Percentiles rank a stretch among this genome's conserved stretches.
Conservation (phyloP, 2,329 filamentous ascomycete genomes). For the Aureobasidium melanogenum region DNA sequence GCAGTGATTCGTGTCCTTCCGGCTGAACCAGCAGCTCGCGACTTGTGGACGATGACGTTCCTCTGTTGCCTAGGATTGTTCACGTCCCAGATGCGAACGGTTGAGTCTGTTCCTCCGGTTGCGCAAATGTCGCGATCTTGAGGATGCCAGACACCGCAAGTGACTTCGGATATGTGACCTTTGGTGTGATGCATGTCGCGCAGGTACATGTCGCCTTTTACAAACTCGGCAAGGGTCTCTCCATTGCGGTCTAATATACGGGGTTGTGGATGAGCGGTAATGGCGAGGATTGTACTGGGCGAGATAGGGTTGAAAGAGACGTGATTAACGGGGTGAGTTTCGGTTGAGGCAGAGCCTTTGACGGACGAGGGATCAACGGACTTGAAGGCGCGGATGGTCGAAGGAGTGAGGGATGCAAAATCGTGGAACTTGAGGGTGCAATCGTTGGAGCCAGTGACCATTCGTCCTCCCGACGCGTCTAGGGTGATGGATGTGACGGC, state of each 20-base stretch:
- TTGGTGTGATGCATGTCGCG: slow-evolving; percentile 97
- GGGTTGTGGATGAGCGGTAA: slow-evolving; percentile 82
- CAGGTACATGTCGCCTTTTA: slow-evolving; percentile 97
- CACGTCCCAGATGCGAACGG: slow-evolving; percentile 91
- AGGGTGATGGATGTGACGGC: slow-evolving; percentile 76
- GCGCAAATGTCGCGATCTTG: slow-evolving; percentile 75
- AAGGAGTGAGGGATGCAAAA: slow-evolving; percentile 90
- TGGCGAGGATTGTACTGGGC: slow-evolving; percentile 71
- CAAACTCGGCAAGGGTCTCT: slow-evolving; percentile 74
- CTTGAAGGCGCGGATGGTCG: slow-evolving; percentile 87
- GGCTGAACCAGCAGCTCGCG: slow-evolving; percentile 74
- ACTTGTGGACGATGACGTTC: slow-evolving; percentile 93
- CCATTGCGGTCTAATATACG: slow-evolving; percentile 86
- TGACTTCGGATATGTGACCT: slow-evolving; percentile 87
- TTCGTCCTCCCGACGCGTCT: slow-evolving; percentile 73
- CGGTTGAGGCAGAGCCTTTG: slow-evolving; percentile 57
- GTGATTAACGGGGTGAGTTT: slow-evolving; percentile 82
- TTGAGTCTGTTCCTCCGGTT: slow-evolving; percentile 91
- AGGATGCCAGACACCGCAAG: slow-evolving; percentile 84
- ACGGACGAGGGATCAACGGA: slow-evolving; percentile 77
- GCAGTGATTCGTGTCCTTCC: slow-evolving; percentile 91
- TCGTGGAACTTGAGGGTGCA: slow-evolving; percentile 90
- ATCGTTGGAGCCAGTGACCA: slow-evolving; percentile 87
- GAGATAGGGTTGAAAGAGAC: slow-evolving; percentile 78
- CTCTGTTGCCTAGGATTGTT: slow-evolving; percentile 85